Evolutionary conservation across 2,329 filamentous ascomycete species (phyloP), one percentile per base, ranked within the genome.

Genomic region (Mycogone perniciosa): DNA sequence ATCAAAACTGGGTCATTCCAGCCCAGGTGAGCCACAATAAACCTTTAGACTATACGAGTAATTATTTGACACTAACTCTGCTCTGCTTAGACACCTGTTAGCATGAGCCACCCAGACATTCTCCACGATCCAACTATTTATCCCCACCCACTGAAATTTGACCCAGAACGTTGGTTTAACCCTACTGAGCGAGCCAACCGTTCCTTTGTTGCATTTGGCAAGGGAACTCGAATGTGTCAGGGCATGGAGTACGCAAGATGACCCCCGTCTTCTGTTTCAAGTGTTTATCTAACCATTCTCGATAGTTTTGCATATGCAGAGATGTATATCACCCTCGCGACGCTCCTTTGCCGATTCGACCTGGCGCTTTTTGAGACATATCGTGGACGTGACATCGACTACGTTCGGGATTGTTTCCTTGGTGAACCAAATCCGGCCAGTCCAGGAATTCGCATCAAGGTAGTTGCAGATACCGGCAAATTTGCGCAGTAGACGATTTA

Each of bases 101-200:
- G 45, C 29, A 48, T 48, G 45, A 48, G 35, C 11, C 45, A 48
- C 3, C 35, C 45, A n/a, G 45, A 48, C 20, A 48, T 48, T 31
- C 45, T 48, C 26, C 45, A 39, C 7, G 38, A 48, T 33, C 27
- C 39, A 11, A 29, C 29, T 0, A 48, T 48, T 10, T 48, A 40
- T 13, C 45, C 30, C 2, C 34, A 48, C 6, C 26, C 45, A 2
- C n/a, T 41, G 37, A 48, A 34, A 13, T 48, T 48, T 7, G 31
- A 34, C 26, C 45, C 45, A 6, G 45, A 48, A n/a, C 29, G 45
- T 9, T 48, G 45, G 45, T 48, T 48, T 13, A 41, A 48, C 10
- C 26, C 45, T 5, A 48, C 45, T 3, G 45, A 48, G 37, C 29
- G 26, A 20, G 26, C 30, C 11, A 41, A 41, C 37, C 39, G 37